Base-by-base conservation (phyloP, 1,284 basidiomycete genomes). In the Inonotus hispidus region DNA sequence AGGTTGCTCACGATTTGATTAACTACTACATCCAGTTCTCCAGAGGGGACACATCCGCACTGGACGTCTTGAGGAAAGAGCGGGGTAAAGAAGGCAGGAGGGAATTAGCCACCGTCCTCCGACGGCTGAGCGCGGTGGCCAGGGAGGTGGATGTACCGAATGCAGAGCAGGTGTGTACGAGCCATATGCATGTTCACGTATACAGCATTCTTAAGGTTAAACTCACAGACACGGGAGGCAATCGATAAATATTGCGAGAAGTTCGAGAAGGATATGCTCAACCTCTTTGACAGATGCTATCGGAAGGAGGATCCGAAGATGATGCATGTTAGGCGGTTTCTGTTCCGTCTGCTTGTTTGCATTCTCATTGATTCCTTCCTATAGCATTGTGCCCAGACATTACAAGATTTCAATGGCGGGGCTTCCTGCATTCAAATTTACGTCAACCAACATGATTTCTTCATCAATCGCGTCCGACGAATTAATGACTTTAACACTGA, bases 361-460 rank as follows among this genome's bases (percentile, higher is more conserved):
- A 23, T 35, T 35, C n/a, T 19, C 62, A 2, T 49, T 46, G 60
- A 56, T n/a, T 53, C 37, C 23, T 38, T 46, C 7, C 55, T 32
- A 3, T 66, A 97, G 92, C 97, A 99, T 71, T 98, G 96, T 70
- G 96, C 97, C 1, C 92, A 95, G 75, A 97, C 95, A 1, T 77
- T 99, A 3, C 84, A 98, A 49, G 96, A 98, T 71, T 99, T 99
- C 78, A 99, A 99, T 68, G 97, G 97, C 2, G 97, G 97, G 10
- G 82, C 90, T 41, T 95, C 93, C 3, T 99, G 96, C 71, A 92
- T 99, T 4, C 95, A 98, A 74, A 93, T 99, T 32, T 99, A 99
- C 71, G 97, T 99, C 64, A 99, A 99, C 69, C 97, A 99, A 73
- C 97, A 99, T 71, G 97, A 99, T 72, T 98, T 98, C 78, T 98